phyloP scores from a whole-genome alignment of 2,329 filamentous ascomycete species.

The Colletotrichum sp. region DNA sequence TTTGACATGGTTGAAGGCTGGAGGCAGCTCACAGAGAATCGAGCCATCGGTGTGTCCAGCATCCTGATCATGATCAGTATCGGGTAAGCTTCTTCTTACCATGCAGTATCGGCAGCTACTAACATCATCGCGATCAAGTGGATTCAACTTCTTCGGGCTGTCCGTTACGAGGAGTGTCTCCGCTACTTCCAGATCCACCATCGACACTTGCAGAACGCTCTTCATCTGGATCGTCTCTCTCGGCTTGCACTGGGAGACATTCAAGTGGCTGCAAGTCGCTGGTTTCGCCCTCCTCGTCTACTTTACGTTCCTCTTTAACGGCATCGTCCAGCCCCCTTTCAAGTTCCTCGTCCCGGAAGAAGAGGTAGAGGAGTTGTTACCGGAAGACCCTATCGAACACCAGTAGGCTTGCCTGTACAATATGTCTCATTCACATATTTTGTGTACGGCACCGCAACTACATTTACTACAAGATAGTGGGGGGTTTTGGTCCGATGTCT shows the following conservation, averaged over 20 bases:
- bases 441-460: not conserved
- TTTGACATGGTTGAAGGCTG: conserved; percentile 91
- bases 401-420: not conserved
- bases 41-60: conserved; percentile 75
- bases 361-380: conserved; percentile 69
- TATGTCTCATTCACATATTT: not conserved
- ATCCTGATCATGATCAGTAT: conserved; percentile 97
- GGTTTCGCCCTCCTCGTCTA: conserved; percentile 93
- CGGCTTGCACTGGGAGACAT: conserved; percentile 92
- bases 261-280: conserved; percentile 94
- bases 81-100: conserved; percentile 62
- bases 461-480: not conserved
- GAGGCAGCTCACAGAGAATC: conserved; percentile 77
- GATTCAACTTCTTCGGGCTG: conserved; percentile 98
- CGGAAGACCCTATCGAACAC: conserved; percentile 86
- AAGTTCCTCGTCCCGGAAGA: conserved; percentile 64
- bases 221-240: conserved; percentile 98
- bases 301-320: conserved; percentile 96
- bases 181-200: conserved; percentile 92
- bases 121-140: conserved; percentile 53
- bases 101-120: conserved; percentile 10
- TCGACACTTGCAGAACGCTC: conserved; percentile 95
- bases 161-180: conserved; percentile 89
- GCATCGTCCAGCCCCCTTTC: conserved; percentile 84
- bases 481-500: not conserved